These are phyloP conservation scores for Colletotrichum tropicicola DNA, from an alignment of 2,329 filamentous ascomycete species.

Conservation along the genomic window DNA sequence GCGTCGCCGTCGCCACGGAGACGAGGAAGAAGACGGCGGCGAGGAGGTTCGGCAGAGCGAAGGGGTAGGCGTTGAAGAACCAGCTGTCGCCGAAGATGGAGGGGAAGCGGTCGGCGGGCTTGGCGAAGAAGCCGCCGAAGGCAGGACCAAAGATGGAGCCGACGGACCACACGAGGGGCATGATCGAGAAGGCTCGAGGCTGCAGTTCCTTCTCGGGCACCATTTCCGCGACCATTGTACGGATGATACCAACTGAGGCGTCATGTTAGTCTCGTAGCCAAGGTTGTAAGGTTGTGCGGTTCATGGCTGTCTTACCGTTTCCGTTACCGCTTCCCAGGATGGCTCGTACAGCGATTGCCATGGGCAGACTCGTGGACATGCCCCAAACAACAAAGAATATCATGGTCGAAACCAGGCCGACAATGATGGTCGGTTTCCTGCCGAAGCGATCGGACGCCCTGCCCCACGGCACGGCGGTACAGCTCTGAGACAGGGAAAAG, in stretches of 20 bases:
- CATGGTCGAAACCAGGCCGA: constrained; percentile 82
- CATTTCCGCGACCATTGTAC: constrained; percentile 93
- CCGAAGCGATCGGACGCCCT: constrained; percentile 81
- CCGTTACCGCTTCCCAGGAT: constrained; percentile 88
- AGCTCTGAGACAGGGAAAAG: constrained; percentile 77
- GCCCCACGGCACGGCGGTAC: constrained; percentile 80
- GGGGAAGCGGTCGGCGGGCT: constrained; percentile 80
- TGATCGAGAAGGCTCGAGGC: constrained; percentile 88
- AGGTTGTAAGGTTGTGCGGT: neutral
- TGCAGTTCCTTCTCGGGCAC: constrained; percentile 88
- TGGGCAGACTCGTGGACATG: constrained; percentile 78
- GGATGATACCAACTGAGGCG: constrained; percentile 81
- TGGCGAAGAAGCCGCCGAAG: constrained; percentile 87
- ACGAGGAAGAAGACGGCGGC: constrained; percentile 80
- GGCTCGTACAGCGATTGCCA: constrained; percentile 81
- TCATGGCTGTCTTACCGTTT: constrained; percentile 65
- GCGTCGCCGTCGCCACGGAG: constrained; percentile 75
- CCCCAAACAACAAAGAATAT: constrained; percentile 83
- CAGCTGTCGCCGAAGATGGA: constrained; percentile 70
- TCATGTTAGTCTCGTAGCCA: neutral
- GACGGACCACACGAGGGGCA: constrained; percentile 90
- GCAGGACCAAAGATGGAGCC: constrained; percentile 89
- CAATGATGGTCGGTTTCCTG: constrained; percentile 82
- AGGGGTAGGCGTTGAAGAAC: constrained; percentile 82
- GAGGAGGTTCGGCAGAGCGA: constrained; percentile 84